Evolutionary conservation across 2,329 filamentous ascomycete species (phyloP).

Genomic region (Ophioceras dolichostomum): DNA sequence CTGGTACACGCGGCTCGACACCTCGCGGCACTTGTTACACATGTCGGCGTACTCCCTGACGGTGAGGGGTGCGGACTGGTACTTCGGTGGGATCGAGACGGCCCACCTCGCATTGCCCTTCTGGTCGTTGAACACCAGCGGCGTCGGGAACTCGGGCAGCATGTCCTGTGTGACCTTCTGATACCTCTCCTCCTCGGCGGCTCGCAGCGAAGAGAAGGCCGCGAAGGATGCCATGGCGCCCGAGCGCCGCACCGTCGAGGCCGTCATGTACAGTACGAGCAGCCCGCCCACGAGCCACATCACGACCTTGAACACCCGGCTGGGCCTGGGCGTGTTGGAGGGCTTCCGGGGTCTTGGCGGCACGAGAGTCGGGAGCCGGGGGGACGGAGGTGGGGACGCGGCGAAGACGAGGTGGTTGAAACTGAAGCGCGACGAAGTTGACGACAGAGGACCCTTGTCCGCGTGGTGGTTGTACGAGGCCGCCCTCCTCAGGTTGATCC

Average conservation of each 20-base stretch:
- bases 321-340: slow-evolving; percentile 40
- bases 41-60: slow-evolving; percentile 57
- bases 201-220: slow-evolving; percentile 5
- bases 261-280: slow-evolving; percentile 37
- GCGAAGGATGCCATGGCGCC: slow-evolving; percentile 4
- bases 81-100: slow-evolving; percentile 58
- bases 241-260: slow-evolving; percentile 17
- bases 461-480: slow-evolving; percentile 41
- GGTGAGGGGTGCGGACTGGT: slow-evolving; percentile 55
- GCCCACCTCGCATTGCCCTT: slow-evolving; percentile 63
- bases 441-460: slow-evolving; percentile 42
- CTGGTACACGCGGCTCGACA: slow-evolving; percentile 44
- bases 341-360: slow-evolving; percentile 53
- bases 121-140: slow-evolving; percentile 56
- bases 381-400: slow-evolving; percentile 56
- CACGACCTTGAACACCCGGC: slow-evolving; percentile 42
- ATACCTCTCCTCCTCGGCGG: slow-evolving; percentile 42
- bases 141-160: slow-evolving; percentile 61
- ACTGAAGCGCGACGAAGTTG: slow-evolving; percentile 49
- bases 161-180: slow-evolving; percentile 55
- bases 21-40: slow-evolving; percentile 53
- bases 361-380: slow-evolving; percentile 52
- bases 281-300: slow-evolving; percentile 39
- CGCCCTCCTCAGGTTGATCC: slow-evolving; percentile 45
- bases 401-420: slow-evolving; percentile 53